Evolutionary conservation across 306 rosid genomes (phyloP), one percentile per base, ranked within the genome.

Genomic region (Dalbergia cultrata): DNA sequence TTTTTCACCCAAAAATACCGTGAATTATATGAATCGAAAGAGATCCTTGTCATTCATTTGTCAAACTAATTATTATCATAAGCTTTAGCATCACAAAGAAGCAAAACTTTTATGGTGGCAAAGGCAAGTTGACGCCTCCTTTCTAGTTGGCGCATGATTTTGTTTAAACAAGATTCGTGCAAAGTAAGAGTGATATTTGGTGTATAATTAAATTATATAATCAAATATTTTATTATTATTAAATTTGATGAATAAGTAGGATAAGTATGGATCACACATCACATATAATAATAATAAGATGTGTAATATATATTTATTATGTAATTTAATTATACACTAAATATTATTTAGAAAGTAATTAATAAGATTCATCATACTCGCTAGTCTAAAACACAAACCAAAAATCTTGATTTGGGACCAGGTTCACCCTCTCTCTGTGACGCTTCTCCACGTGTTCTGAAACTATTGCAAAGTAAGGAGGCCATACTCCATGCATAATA

Each of bases 381-480:
- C 31, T 21, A 56, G 31, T 26, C 31, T 37, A 37, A 14, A 54
- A 62, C 1, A 21, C 31, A 37, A 54, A 18, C 17, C 0, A 13
- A 19, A 53, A 77, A 50, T 82, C 31, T 85, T 44, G 22, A 82
- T 33, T 13, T 58, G 58, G 6, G 21, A 54, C 22, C 60, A 54
- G 78, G 63, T 26, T 69, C 69, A 37, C 44, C 67, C 62, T 74
- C 79, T 22, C 16, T 17, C 47, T 61, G 35, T 70, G 66, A 57
- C 62, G 34, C 79, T 67, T 58, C 56, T 75, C 78, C 85, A 79
- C 84, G 85, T 82, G 76, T 70, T 79, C 13, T 21, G 54, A 65
- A 74, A 16, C 61, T 57, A n/a, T 9, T 61, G 75, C 54, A 0
- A 63, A 37, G 44, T 41, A 75, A 66, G 57, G 54, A 39, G 73